Evolutionary conservation across 176 grass and related monocot species (phyloP).

Genomic region (Eragrostis curvula): DNA sequence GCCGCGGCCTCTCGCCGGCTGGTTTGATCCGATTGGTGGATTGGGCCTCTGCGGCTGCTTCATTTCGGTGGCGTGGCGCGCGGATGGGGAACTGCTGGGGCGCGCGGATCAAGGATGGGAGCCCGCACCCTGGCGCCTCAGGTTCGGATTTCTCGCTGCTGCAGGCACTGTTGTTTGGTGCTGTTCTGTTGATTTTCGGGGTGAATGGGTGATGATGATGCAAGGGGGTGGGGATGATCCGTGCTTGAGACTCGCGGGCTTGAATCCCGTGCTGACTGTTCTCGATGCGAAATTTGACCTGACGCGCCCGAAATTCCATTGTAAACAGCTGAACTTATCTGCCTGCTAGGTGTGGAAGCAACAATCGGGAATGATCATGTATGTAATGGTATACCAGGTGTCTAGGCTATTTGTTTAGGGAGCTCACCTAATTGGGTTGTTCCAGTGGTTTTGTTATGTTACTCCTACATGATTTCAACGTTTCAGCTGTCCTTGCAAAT

Average conservation of each 20-base stretch:
- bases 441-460: constrained; percentile 19
- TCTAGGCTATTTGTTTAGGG: constrained; percentile 12
- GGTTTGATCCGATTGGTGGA: constrained; percentile 7
- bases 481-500: constrained; percentile 17
- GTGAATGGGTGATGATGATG: background rate
- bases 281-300: background rate
- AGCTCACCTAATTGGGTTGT: background rate
- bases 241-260: background rate
- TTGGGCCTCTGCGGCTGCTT: background rate
- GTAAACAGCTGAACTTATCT: background rate
- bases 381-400: background rate
- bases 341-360: background rate
- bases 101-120: constrained; percentile 76
- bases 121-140: constrained; percentile 52
- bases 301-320: background rate
- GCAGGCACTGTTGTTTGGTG: background rate
- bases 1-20: background rate
- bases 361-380: background rate
- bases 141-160: constrained; percentile 32
- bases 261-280: background rate
- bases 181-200: background rate
- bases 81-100: constrained; percentile 86
- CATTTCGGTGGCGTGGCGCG: constrained; percentile 23
- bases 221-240: background rate
- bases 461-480: constrained; percentile 25